Evolutionary conservation across 2,329 filamentous ascomycete genomes (phyloP), one percentile per base, ranked within the genome.

Genomic region (Fusarium stilboides): DNA sequence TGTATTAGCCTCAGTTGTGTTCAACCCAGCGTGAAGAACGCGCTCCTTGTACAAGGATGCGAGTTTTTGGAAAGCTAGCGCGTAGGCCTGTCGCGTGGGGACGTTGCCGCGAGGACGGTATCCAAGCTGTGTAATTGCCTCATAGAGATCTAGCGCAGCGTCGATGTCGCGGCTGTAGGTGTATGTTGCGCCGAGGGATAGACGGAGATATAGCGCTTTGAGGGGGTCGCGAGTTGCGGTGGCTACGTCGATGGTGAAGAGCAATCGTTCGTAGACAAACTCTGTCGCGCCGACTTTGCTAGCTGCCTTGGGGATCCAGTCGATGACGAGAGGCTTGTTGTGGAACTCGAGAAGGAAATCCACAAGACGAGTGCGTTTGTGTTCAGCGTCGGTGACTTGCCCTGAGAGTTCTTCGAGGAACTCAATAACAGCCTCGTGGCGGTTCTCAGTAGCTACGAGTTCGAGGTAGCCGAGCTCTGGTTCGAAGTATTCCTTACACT

Each of bases 271-370:
- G 1, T 78, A 61, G 14, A 81, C 63, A 10, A 78, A 75, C 1
- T 72, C 73, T 1, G 75, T 74, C 58, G 77, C 73, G 5, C 74
- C 72, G 0, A 75, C 75, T 37, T 80, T 80, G 49, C 78, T 77
- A 0, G 79, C 80, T 1, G 81, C 80, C n/a, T 78, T 79, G 14
- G 81, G 81, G 8, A 82, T 77, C 79, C 80, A 82, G 53, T 83
- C 80, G 28, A 80, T 70, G 2, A 80, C 75, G 6, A 77, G 66
- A 10, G 65, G 73, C 22, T 74, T 78, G 55, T 75, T 80, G 50
- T 75, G 74, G 22, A 80, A 77, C 17, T 77, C 75, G 0, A 83
- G 65, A 8, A 83, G 55, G 34, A 83, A 77, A 37, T 80, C 75
- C 0, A 79, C 76, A 8, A 83, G 66, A 7, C 77, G 75, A 13